A percentile compares a stretch with the other conserved stretches of the same genome.
phyloP scores from a whole-genome alignment of 495 filamentous ascomycete genomes.

The Elasticomyces elasticus region DNA sequence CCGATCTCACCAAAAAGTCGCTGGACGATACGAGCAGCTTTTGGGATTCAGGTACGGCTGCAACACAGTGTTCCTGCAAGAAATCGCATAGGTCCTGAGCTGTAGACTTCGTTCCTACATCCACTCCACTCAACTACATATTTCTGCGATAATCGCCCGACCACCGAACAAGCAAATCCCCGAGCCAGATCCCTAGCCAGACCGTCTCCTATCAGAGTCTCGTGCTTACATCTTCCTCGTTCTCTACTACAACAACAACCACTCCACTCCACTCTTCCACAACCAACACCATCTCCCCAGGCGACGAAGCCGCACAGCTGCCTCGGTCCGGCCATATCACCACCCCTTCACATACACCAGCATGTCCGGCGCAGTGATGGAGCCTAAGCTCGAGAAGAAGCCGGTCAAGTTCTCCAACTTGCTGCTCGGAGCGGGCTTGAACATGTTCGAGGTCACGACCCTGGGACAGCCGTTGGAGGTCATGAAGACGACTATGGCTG shows the following conservation, averaged over 20 bases:
- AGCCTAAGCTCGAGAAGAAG: slow-evolving; percentile 78
- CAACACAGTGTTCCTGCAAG: too few relatives aligned
- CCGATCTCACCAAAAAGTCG: not conserved
- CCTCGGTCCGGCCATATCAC: slow-evolving; percentile 33
- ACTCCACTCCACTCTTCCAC: not conserved
- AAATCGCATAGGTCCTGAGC: too few relatives aligned
- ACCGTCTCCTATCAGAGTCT: not conserved
- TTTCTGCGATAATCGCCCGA: not conserved
- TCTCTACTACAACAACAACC: not conserved
- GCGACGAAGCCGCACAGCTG: slow-evolving; percentile 63
- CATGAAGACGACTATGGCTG: slow-evolving; percentile 98
- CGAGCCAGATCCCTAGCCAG: not conserved
- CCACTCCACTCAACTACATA: too few relatives aligned
- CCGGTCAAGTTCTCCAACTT: slow-evolving; percentile 99
- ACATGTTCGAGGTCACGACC: slow-evolving; percentile 94
- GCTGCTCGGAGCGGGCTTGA: slow-evolving; percentile 89
- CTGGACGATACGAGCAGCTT: too few relatives aligned
- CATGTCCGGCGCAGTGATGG: slow-evolving; percentile 35
- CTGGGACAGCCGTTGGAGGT: slow-evolving; percentile 94
- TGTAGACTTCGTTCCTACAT: too few relatives aligned
- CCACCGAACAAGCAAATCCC: not conserved
- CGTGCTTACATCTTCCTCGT: not conserved
- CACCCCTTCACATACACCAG: slow-evolving; percentile 8
- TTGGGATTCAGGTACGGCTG: too few relatives aligned
- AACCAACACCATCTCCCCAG: slow-evolving; percentile 7